Conservation (phyloP, 164 flowering plant genomes). For the Stephania cephalantha region DNA sequence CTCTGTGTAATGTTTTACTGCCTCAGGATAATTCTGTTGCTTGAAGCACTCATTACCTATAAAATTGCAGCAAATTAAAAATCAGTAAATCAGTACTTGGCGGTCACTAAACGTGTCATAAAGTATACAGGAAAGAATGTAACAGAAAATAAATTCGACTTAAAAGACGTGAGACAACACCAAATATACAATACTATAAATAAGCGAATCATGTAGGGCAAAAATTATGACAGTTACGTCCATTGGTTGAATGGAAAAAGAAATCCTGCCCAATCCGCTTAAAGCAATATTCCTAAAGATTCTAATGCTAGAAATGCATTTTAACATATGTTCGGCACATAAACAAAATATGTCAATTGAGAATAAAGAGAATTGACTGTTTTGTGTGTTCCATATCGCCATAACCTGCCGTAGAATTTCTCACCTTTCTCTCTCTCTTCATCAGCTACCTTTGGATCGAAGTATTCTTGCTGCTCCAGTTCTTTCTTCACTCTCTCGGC, state of each 20-base stretch:
- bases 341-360: background rate
- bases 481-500: slow-evolving; percentile 97
- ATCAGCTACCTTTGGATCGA: slow-evolving; percentile 77
- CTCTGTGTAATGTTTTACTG: slow-evolving; percentile 87
- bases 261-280: background rate
- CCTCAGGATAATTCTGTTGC: slow-evolving; percentile 88
- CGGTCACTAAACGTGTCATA: no score
- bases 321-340: background rate
- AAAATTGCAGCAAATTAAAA: background rate
- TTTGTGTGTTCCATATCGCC: background rate
- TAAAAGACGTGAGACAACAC: background rate
- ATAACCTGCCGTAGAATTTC: background rate
- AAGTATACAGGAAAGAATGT: background rate
- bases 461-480: slow-evolving; percentile 86
- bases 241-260: background rate
- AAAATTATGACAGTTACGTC: background rate
- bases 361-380: background rate
- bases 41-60: slow-evolving; percentile 86
- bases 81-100: background rate
- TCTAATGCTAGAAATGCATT: background rate
- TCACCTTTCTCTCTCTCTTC: slow-evolving; percentile 98
- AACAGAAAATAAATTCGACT: background rate
- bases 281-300: background rate
- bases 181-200: background rate
- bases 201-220: background rate